A percentile compares a stretch with the other conserved stretches of the same genome.
phyloP scores from a whole-genome alignment of 768 basidiomycete species.

The Leccinum disarticulatum region DNA sequence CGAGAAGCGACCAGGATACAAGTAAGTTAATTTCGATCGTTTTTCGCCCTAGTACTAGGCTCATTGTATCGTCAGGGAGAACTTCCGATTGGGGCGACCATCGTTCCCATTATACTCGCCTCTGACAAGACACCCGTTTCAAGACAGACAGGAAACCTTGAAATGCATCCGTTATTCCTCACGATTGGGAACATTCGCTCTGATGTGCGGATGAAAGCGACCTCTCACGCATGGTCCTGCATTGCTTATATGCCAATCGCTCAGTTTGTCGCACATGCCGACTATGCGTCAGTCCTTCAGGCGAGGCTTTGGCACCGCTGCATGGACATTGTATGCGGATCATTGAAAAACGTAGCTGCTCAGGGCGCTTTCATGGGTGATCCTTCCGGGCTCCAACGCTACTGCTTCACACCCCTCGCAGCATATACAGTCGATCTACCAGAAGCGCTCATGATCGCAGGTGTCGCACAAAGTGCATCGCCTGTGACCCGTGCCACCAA shows the following conservation, averaged over 20 bases:
- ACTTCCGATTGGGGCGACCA: constrained; percentile 10
- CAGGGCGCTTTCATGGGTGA: constrained; percentile 31
- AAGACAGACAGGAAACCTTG: constrained; percentile 28
- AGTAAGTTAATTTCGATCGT: background rate
- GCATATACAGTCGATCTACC: constrained; percentile 13
- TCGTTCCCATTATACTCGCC: constrained; percentile 31
- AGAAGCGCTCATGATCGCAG: constrained; percentile 13
- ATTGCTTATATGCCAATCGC: constrained; percentile 32
- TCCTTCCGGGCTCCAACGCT: constrained; percentile 6
- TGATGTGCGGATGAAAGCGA: background rate
- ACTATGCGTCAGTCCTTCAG: background rate
- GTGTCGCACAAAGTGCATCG: constrained; percentile 7
- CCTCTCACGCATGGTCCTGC: constrained; percentile 9
- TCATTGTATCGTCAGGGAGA: background rate
- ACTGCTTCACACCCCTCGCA: constrained; percentile 13
- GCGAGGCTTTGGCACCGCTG: background rate
- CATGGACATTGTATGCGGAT: constrained; percentile 21
- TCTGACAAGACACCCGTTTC: constrained; percentile 37
- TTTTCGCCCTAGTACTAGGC: background rate
- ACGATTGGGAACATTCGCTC: constrained; percentile 31
- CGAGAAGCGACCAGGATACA: background rate
- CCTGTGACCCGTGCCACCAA: constrained; percentile 15
- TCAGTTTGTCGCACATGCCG: constrained; percentile 11
- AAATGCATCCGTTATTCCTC: constrained; percentile 33
- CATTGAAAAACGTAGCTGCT: constrained; percentile 30